Percentiles rank a stretch among this genome's conserved stretches.
Conservation (phyloP, 1,284 basidiomycete species). For the Rugosomyces carneus region DNA sequence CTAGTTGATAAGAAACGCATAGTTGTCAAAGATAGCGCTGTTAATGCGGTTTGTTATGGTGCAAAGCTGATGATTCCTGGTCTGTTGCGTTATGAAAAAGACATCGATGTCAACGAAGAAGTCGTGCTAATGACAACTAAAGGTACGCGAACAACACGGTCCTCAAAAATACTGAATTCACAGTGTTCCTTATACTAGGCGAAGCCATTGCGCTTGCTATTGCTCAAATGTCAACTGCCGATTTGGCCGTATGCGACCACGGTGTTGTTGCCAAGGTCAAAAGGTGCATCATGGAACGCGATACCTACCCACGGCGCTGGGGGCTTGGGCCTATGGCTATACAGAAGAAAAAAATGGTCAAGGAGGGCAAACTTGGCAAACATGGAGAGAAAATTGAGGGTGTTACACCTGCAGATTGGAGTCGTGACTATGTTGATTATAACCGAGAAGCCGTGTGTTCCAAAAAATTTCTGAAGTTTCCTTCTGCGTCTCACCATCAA, state of each 20-base stretch:
- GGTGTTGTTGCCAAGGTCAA: constrained; percentile 99
- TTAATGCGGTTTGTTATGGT: constrained; percentile 99
- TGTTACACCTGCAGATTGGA: constrained; percentile 90
- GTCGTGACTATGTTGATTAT: constrained; percentile 91
- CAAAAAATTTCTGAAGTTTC: constrained; percentile 1
- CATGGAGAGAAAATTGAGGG: constrained; percentile 91
- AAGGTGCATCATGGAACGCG: constrained; percentile 99
- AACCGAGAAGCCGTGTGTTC: constrained; percentile 43
- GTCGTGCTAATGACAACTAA: constrained; percentile 99
- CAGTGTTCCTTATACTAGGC: constrained; percentile 35
- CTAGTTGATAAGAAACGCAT: constrained; percentile 97
- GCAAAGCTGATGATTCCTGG: constrained; percentile 99
- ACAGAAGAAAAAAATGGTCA: constrained; percentile 98
- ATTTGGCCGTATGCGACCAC: constrained; percentile 97
- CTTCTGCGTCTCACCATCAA: constrained; percentile 7
- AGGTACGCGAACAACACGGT: constrained; percentile 37
- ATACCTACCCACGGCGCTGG: constrained; percentile 98
- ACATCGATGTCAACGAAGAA: constrained; percentile 95
- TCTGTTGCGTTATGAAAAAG: constrained; percentile 93
- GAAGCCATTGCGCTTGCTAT: constrained; percentile 97
- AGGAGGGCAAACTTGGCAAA: constrained; percentile 95
- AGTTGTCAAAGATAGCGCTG: constrained; percentile 98
- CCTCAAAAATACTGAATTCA: not conserved
- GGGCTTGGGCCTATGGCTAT: constrained; percentile 94
- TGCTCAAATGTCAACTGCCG: constrained; percentile 98